phyloP scores from a whole-genome alignment of 208 protist species.

The Paratrypanosoma confusum region DNA sequence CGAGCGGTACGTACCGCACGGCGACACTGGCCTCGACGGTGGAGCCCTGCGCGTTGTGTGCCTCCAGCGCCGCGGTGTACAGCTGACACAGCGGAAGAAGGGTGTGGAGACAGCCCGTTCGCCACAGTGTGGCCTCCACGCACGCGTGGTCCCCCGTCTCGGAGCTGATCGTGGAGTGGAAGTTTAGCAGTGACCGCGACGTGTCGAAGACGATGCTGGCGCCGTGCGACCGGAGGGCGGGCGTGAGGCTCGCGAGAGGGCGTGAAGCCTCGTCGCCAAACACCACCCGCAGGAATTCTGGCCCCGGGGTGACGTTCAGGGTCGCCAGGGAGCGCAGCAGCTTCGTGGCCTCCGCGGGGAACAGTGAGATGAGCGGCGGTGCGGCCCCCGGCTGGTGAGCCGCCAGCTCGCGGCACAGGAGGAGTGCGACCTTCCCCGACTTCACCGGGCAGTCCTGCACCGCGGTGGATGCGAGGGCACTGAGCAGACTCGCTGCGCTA shows the following conservation, averaged over 20 bases:
- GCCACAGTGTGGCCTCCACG: slow-evolving; percentile 30
- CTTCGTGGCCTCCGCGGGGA: slow-evolving; percentile 31
- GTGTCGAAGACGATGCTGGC: slow-evolving; percentile 56
- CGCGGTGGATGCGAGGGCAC: too few relatives aligned
- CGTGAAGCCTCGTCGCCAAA: slow-evolving; percentile 9
- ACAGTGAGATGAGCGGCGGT: slow-evolving; percentile 4
- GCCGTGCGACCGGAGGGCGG: too few relatives aligned
- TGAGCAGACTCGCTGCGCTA: too few relatives aligned
- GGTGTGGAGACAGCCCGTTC: slow-evolving; percentile 14
- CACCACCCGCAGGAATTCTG: slow-evolving; percentile 13
- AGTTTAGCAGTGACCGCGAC: slow-evolving; percentile 44
- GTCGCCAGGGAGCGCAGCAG: slow-evolving; percentile 48
- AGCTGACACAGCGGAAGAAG: slow-evolving; percentile 29
- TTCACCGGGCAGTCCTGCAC: too few relatives aligned
- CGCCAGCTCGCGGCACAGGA: too few relatives aligned
- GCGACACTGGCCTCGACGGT: background rate
- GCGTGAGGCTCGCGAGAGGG: too few relatives aligned
- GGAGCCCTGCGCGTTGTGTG: slow-evolving; percentile 2
- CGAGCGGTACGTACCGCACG: slow-evolving; percentile 26
- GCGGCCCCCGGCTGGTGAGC: too few relatives aligned
- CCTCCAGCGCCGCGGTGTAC: slow-evolving; percentile 9
- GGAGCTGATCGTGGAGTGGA: too few relatives aligned
- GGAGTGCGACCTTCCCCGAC: too few relatives aligned
- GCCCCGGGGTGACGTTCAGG: slow-evolving; percentile 33
- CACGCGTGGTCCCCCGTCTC: too few relatives aligned